Percentiles rank a stretch among this genome's conserved stretches.
These are phyloP conservation scores for Kluyveromyces starmeri DNA, from an alignment of 805 yeast species.

Conservation along the genomic window DNA sequence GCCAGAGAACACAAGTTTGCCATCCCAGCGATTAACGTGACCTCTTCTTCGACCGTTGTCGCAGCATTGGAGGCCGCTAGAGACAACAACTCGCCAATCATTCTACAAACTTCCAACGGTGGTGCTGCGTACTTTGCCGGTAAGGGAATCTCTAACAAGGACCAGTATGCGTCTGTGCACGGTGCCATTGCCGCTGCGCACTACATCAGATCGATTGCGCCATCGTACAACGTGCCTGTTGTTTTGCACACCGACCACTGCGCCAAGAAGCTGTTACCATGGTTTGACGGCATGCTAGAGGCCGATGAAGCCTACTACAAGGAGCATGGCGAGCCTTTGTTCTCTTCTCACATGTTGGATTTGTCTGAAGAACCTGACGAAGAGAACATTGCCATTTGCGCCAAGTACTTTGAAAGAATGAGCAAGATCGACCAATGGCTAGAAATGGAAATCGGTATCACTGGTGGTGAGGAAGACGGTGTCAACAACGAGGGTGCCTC, in stretches of 20 bases:
- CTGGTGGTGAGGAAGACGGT: slow-evolving; percentile 99
- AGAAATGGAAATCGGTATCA: slow-evolving; percentile 99
- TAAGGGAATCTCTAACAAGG: slow-evolving; percentile 91
- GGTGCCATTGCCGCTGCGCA: slow-evolving; percentile 98
- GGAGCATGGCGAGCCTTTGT: slow-evolving; percentile 85
- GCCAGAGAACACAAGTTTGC: slow-evolving; percentile 93
- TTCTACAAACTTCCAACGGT: slow-evolving; percentile 95
- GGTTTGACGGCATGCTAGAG: slow-evolving; percentile 96
- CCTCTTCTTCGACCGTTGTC: slow-evolving; percentile 93
- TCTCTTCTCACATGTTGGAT: slow-evolving; percentile 99
- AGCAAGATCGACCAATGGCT: slow-evolving; percentile 93
- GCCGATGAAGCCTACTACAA: slow-evolving; percentile 93
- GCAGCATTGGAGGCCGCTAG: slow-evolving; percentile 98
- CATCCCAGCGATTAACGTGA: slow-evolving; percentile 96
- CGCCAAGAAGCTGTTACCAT: slow-evolving; percentile 94
- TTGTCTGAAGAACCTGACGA: slow-evolving; percentile 94
- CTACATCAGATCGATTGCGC: slow-evolving; percentile 94
- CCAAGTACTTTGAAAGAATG: slow-evolving; percentile 89
- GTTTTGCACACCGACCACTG: slow-evolving; percentile 97
- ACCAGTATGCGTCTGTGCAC: slow-evolving; percentile 88
- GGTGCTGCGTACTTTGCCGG: slow-evolving; percentile 99
- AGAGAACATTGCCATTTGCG: slow-evolving; percentile 91
- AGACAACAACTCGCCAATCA: slow-evolving; percentile 89
- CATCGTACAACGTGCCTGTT: slow-evolving; percentile 94
- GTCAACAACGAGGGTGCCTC: slow-evolving; percentile 94